Base-by-base conservation (phyloP, 2,329 filamentous ascomycete species). In the Lomentospora prolificans region DNA sequence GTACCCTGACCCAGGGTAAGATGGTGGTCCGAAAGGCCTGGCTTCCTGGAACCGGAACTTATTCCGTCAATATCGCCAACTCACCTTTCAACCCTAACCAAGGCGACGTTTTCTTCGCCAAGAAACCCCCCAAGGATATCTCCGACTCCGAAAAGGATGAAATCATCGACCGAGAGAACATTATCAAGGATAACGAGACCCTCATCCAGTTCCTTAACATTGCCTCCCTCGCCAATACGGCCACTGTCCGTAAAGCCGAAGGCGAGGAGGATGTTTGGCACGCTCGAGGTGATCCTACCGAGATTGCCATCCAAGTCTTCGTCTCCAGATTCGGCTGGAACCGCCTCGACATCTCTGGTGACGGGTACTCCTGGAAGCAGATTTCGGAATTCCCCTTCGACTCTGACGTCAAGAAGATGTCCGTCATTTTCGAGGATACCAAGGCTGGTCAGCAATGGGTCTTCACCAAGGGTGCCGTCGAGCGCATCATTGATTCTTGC, bases 281-380 rank as follows among this genome's bases (percentile, higher is more conserved):
- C 56, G 82, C 80, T 27, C 78, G 81, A 51, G 85, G 84, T 44
- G 84, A 86, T 60, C 61, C 61, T 1, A 87, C 84, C 1, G 86
- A 89, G 61, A 86, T 89, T 58, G 85, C 86, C 1, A 86, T 89
- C 50, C 85, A 89, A 61, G 86, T 89, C 0, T 87, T 89, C 64
- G 83, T 84, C 7, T 80, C 78, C 44, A 80, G 86, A 10, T 89
- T 89, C 64, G 72, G 80, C 56, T 82, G 81, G 75, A 82, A 83
- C 58, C 75, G 79, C 7, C 70, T 75, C 14, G 70, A 71, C 7
- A 76, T 79, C 60, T 76, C 75, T 0, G 81, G 81, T 27, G 53
- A 44, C n/a, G 30, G 27, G 24, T 14, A 48, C 27, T 27, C 62
- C 28, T 55, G 53, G 53, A 72, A 70, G 19, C 74, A 85, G 60